Percentiles rank a stretch among this genome's conserved stretches.
These are phyloP conservation scores for Massospora cicadina DNA, from an alignment of 371 early-diverging fungal genomes.

Conservation along the genomic window DNA sequence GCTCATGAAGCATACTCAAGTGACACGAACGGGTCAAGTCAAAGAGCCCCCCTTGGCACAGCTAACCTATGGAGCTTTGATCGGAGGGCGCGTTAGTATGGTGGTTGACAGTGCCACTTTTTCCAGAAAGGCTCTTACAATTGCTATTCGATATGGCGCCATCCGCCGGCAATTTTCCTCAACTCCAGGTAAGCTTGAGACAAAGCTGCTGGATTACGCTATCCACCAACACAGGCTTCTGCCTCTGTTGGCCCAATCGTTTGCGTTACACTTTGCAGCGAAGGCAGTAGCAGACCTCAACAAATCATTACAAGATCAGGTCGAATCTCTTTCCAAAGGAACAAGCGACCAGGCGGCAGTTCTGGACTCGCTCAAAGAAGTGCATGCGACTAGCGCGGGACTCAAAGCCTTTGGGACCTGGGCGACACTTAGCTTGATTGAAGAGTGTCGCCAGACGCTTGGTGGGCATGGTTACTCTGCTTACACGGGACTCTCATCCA, in stretches of 20 bases:
- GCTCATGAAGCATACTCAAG: constrained; percentile 88
- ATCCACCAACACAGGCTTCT: constrained; percentile 63
- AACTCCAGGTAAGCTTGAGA: constrained; percentile 32
- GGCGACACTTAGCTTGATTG: constrained; percentile 48
- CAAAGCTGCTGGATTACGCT: constrained; percentile 58
- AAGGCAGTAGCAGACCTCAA: constrained; percentile 48
- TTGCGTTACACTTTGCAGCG: constrained; percentile 59
- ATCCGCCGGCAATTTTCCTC: constrained; percentile 65
- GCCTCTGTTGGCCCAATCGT: constrained; percentile 60
- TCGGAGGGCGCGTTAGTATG: constrained; percentile 45
- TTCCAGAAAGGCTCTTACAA: constrained; percentile 55
- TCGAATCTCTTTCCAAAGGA: constrained; percentile 11
- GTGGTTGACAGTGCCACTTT: constrained; percentile 28
- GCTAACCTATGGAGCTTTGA: constrained; percentile 68
- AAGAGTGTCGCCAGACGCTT: constrained; percentile 60
- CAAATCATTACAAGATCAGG: constrained; percentile 32
- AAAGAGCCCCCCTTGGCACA: constrained; percentile 54
- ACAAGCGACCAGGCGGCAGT: constrained; percentile 31
- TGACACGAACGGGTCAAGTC: constrained; percentile 48
- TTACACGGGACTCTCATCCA: constrained; percentile 55
- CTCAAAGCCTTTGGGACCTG: constrained; percentile 66
- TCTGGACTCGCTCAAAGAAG: constrained; percentile 48
- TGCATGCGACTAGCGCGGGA: constrained; percentile 72
- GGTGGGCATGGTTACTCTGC: constrained; percentile 78
- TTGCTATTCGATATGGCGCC: constrained; percentile 60